Evolutionary conservation across 805 yeast species (phyloP).

Genomic region (Jamesozyma lodderae): DNA sequence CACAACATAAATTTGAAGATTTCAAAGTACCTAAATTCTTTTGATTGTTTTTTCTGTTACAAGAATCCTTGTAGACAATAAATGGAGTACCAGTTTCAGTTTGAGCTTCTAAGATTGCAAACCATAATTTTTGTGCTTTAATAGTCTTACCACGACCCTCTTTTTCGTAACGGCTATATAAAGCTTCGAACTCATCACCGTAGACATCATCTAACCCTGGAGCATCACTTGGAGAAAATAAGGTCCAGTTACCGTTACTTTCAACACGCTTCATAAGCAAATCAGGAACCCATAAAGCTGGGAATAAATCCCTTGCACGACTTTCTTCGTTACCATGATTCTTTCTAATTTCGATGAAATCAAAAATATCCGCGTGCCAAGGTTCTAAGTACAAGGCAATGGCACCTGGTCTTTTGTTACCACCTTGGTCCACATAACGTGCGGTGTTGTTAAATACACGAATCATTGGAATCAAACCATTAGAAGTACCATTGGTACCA

Average conservation of each 20-base stretch:
- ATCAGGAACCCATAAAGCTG: constrained; percentile 91
- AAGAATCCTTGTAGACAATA: constrained; percentile 84
- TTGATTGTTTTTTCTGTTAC: constrained; percentile 80
- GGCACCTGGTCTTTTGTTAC: constrained; percentile 95
- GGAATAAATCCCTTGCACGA: constrained; percentile 85
- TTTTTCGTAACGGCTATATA: constrained; percentile 62
- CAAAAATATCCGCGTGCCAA: constrained; percentile 89
- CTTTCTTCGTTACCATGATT: constrained; percentile 92
- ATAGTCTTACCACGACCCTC: constrained; percentile 54
- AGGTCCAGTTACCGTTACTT: constrained; percentile 69
- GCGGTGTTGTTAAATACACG: constrained; percentile 92
- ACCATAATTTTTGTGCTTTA: constrained; percentile 85
- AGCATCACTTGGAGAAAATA: constrained; percentile 81
- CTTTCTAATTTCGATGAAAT: constrained; percentile 74
- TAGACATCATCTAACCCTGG: constrained; percentile 74
- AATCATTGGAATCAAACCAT: constrained; percentile 87
- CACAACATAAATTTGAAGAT: constrained; percentile 89
- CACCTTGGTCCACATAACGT: constrained; percentile 94
- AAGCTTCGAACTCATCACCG: constrained; percentile 68
- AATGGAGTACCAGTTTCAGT: constrained; percentile 95
- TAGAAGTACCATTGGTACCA: constrained; percentile 85
- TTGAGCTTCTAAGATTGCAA: constrained; percentile 78
- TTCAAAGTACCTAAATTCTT: constrained; percentile 84
- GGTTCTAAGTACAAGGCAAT: constrained; percentile 90
- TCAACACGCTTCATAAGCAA: constrained; percentile 86